A percentile compares a stretch with the other conserved stretches of the same genome.
Evolutionary conservation across 176 grass and related monocot genomes (phyloP).

Genomic region (Aegilops umbellulata): DNA sequence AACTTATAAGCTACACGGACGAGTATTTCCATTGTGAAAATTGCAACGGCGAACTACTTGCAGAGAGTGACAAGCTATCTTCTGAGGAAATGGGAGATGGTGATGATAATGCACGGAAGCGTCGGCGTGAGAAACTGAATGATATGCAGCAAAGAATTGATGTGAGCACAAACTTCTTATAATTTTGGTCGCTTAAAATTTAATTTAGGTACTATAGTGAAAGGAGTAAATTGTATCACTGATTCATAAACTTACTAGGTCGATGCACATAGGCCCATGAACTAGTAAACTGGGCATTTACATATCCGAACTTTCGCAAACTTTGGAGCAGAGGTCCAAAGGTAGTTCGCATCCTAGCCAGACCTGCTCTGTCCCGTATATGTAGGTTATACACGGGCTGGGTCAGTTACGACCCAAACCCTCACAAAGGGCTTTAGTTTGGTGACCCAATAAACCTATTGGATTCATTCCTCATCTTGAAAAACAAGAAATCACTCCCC

Average conservation of each 20-base stretch:
- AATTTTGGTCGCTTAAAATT: not conserved
- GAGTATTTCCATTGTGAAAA: constrained; percentile 96
- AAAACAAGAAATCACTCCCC: not conserved
- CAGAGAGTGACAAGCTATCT: constrained; percentile 97
- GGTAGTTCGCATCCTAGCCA: not conserved
- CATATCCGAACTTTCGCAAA: not conserved
- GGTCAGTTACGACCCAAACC: not conserved
- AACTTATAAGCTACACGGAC: constrained; percentile 75
- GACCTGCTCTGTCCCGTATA: not conserved
- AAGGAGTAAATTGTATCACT: not conserved
- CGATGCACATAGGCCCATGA: not conserved
- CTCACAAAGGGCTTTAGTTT: not conserved
- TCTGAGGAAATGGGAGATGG: constrained; percentile 99
- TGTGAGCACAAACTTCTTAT: constrained; percentile 38
- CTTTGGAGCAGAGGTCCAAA: not conserved
- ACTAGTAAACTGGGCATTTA: not conserved
- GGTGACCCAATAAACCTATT: not conserved
- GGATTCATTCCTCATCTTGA: not conserved
- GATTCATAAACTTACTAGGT: not conserved
- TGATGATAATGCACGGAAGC: constrained; percentile 78
- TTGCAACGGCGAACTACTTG: constrained; percentile 90
- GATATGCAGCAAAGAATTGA: constrained; percentile 92
- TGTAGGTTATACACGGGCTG: not conserved
- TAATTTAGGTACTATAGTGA: not conserved
- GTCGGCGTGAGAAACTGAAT: constrained; percentile 84